Percentiles rank a stretch among this genome's conserved stretches.
These are phyloP conservation scores for Trichoderma brevicompactum DNA, from an alignment of 2,329 filamentous ascomycete species.

Conservation along the genomic window DNA sequence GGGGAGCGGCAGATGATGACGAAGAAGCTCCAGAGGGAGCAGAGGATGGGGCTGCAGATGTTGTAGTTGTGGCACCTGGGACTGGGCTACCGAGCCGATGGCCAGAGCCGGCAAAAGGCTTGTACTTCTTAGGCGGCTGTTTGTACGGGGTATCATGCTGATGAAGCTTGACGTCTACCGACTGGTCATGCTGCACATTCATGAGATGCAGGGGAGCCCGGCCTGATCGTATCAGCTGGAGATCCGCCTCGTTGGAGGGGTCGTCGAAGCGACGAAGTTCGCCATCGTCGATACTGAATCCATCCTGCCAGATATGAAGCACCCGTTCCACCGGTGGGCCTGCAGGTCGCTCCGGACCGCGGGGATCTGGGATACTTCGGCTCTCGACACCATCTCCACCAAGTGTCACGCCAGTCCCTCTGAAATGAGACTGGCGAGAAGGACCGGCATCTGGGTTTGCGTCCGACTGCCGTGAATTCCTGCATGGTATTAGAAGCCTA, in stretches of 20 bases:
- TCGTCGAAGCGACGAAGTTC: conserved; percentile 79
- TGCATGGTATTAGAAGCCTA: conserved; percentile 40
- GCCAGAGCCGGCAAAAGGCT: conserved; percentile 73
- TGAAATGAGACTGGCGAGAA: conserved; percentile 61
- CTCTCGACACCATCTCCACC: conserved; percentile 78
- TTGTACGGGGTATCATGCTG: conserved; percentile 74
- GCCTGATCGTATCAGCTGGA: conserved; percentile 76
- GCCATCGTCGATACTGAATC: conserved; percentile 84
- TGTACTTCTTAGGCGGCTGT: conserved; percentile 73
- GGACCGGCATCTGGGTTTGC: conserved; percentile 54
- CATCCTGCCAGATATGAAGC: conserved; percentile 81
- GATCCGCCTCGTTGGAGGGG: conserved; percentile 70
- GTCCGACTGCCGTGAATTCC: conserved; percentile 64
- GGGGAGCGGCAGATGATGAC: conserved; percentile 38
- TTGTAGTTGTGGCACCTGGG: conserved; percentile 56
- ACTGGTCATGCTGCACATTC: conserved; percentile 74
- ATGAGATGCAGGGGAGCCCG: conserved; percentile 78
- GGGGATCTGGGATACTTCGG: conserved; percentile 67
- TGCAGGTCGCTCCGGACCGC: conserved; percentile 37
- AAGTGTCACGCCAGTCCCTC: conserved; percentile 73
- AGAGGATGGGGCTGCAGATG: conserved; percentile 39
- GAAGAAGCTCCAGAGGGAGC: conserved; percentile 45
- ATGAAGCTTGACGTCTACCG: conserved; percentile 78
- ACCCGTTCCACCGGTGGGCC: conserved; percentile 65
- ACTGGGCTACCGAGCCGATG: conserved; percentile 78